Conservation (phyloP, 331 rosid species). For the Erythrophleum ivorense region DNA sequence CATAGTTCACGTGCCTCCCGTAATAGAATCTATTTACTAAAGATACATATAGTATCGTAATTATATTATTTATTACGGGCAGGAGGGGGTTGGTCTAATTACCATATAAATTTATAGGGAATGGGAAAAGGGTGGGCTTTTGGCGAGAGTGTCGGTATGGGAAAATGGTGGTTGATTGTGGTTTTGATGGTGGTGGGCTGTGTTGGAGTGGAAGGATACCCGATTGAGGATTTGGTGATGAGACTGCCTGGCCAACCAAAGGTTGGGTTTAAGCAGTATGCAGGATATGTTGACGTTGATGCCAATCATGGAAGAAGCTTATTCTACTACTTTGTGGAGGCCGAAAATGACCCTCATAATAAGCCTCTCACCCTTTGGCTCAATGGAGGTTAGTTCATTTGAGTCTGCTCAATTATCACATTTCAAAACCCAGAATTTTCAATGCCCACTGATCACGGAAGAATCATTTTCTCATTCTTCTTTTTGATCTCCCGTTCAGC, state of each 20-base stretch:
- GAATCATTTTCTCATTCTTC: too few species aligned
- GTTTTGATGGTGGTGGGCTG: conserved; percentile 35
- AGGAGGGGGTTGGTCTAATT: neutral
- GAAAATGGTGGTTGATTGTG: conserved; percentile 39
- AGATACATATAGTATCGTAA: neutral
- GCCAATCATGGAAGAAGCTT: conserved; percentile 66
- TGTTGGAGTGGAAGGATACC: conserved; percentile 54
- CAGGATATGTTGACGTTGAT: conserved; percentile 81
- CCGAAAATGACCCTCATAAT: conserved; percentile 48
- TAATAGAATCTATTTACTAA: neutral
- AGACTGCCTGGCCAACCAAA: conserved; percentile 73
- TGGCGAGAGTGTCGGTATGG: conserved; percentile 36
- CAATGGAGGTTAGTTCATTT: conserved; percentile 70
- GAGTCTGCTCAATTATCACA: too few species aligned
- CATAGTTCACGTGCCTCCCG: conserved; percentile 22
- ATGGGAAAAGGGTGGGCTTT: conserved; percentile 18
- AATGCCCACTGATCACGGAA: too few species aligned
- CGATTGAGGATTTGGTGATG: conserved; percentile 68
- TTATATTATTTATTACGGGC: neutral
- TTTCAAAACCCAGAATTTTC: too few species aligned
- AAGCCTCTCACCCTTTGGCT: conserved; percentile 82
- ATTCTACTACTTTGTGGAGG: conserved; percentile 82
- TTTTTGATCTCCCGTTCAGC: too few species aligned
- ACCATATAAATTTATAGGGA: neutral
- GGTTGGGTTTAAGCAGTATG: conserved; percentile 67